A percentile compares a stretch with the other conserved stretches of the same genome.
Conservation (phyloP, 805 yeast genomes). For the Danielia reshetovae region DNA sequence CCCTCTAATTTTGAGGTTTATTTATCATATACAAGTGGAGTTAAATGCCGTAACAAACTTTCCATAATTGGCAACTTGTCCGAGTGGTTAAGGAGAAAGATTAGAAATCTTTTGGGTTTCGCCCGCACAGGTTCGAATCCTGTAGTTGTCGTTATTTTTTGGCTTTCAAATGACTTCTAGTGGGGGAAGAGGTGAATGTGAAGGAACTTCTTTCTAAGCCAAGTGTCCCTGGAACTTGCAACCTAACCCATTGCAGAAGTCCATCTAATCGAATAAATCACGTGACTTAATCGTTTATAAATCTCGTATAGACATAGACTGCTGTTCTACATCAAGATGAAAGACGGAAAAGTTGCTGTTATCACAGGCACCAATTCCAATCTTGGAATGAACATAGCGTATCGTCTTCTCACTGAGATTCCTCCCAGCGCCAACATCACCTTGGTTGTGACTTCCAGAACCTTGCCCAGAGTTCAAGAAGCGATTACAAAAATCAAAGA, state of each 20-base stretch:
- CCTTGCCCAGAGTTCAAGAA: slow-evolving; percentile 78
- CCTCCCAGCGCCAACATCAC: slow-evolving; percentile 59
- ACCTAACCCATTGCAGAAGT: no score
- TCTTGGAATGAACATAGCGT: slow-evolving; percentile 82
- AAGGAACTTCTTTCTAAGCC: no score
- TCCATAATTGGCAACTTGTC: slow-evolving; percentile 18
- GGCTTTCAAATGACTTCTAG: no score
- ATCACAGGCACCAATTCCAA: slow-evolving; percentile 50
- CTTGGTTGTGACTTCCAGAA: slow-evolving; percentile 83
- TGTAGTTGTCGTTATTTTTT: slow-evolving; percentile 19
- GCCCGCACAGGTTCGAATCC: slow-evolving; percentile 24
- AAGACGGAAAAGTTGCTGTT: slow-evolving; percentile 31
- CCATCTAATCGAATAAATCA: no score
- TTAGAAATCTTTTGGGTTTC: slow-evolving; percentile 24
- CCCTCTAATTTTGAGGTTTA: no score
- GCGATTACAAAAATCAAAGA: slow-evolving; percentile 49
- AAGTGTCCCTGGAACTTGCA: no score
- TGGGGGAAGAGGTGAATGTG: no score
- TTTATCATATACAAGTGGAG: no score
- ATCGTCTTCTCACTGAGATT: slow-evolving; percentile 63
- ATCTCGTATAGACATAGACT: background rate
- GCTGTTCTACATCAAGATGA: slow-evolving; percentile 7
- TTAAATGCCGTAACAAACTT: no score
- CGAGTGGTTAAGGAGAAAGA: slow-evolving; percentile 26
- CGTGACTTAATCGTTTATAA: background rate